These are phyloP conservation scores for Niebla homalea DNA, from an alignment of 495 filamentous ascomycete genomes.

Conservation along the genomic window DNA sequence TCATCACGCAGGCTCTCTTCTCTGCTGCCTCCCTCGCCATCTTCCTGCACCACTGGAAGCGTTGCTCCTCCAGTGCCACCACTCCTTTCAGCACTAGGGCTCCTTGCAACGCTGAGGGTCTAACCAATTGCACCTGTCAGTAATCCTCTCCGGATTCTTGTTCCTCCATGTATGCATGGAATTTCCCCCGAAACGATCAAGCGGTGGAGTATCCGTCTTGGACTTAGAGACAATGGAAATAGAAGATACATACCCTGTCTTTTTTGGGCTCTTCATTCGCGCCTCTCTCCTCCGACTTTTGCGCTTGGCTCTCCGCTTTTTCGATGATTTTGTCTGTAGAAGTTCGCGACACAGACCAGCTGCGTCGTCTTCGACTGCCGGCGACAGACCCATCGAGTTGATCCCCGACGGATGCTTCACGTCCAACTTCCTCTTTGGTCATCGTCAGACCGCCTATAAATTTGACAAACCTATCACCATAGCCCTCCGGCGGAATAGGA, in stretches of 20 bases:
- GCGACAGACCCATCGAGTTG: slow-evolving; percentile 24
- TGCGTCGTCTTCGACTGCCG: slow-evolving; percentile 12
- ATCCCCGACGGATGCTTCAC: slow-evolving; percentile 41
- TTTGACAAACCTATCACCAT: slow-evolving; percentile 85
- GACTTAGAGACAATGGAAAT: too few species aligned
- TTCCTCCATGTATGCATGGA: too few species aligned
- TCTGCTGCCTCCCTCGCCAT: slow-evolving; percentile 61
- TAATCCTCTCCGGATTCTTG: too few species aligned
- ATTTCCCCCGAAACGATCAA: too few species aligned
- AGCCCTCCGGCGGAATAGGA: slow-evolving; percentile 78
- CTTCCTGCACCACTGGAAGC: slow-evolving; percentile 88
- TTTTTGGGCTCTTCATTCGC: slow-evolving; percentile 40
- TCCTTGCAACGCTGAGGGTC: slow-evolving; percentile 38
- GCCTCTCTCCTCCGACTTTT: slow-evolving; percentile 32
- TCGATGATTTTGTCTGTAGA: slow-evolving; percentile 36
- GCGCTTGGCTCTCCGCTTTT: slow-evolving; percentile 35
- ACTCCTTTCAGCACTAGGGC: slow-evolving; percentile 40
- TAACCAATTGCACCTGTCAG: too few species aligned
- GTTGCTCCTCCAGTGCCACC: slow-evolving; percentile 45
- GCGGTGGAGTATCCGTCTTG: too few species aligned
- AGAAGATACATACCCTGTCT: slow-evolving; percentile 15
- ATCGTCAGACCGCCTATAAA: slow-evolving; percentile 88
- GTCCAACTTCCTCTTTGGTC: slow-evolving; percentile 67
- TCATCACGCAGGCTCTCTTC: slow-evolving; percentile 15
- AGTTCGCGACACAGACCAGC: slow-evolving; percentile 17